Evolutionary conservation across 805 yeast species (phyloP).

Genomic region (Torulaspora quercuum): DNA sequence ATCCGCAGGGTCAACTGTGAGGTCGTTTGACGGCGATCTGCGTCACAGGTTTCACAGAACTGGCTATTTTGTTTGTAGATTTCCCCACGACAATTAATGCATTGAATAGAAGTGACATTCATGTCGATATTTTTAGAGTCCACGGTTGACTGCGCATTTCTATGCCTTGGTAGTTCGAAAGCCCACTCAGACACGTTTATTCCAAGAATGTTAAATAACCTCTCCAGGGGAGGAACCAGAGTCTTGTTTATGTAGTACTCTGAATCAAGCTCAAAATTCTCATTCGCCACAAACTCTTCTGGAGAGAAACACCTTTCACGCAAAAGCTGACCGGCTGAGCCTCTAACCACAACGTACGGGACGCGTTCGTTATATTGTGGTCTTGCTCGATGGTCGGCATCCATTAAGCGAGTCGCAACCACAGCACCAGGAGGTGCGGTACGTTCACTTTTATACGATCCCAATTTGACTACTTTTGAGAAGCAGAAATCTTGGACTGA

Average conservation of each 20-base stretch:
- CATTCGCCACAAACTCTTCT: conserved; percentile 53
- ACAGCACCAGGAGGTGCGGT: conserved; percentile 90
- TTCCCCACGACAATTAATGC: conserved; percentile 33
- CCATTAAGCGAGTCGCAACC: conserved; percentile 60
- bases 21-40: conserved; percentile 39
- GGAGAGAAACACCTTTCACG: conserved; percentile 82
- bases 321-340: conserved; percentile 51
- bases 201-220: conserved; percentile 79
- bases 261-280: conserved; percentile 55
- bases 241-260: conserved; percentile 84
- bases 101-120: conserved; percentile 29
- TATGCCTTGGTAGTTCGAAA: conserved; percentile 51
- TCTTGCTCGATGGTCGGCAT: conserved; percentile 64
- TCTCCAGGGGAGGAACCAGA: conserved; percentile 82
- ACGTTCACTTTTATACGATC: conserved; percentile 69
- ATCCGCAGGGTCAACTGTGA: conserved; percentile 31
- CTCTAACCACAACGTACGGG: conserved; percentile 75
- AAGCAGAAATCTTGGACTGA: conserved; percentile 83
- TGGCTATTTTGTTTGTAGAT: conserved; percentile 22
- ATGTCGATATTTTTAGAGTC: conserved; percentile 12
- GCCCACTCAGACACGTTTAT: conserved; percentile 79
- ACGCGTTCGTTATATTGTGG: conserved; percentile 90
- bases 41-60: conserved; percentile 38
- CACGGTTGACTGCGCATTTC: conserved; percentile 3
- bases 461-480: conserved; percentile 84